These are phyloP conservation scores for Hymenoscyphus salicellus DNA, from an alignment of 2,329 filamentous ascomycete species.

Conservation along the genomic window DNA sequence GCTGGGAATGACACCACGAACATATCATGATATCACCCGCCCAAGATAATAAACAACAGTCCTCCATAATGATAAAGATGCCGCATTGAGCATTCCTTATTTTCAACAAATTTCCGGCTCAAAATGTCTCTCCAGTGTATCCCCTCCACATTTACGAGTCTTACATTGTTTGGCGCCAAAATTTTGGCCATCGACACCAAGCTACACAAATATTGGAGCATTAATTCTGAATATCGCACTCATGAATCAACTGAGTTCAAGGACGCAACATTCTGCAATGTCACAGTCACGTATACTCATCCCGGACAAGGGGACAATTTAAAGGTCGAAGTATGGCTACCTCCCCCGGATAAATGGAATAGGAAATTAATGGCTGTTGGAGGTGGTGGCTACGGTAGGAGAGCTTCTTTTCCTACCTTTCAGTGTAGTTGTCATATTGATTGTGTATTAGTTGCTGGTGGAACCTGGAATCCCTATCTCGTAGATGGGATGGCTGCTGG, in stretches of 20 bases:
- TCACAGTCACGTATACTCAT: slow-evolving; percentile 34
- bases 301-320: slow-evolving; percentile 27
- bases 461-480: not conserved
- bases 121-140: not conserved
- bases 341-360: slow-evolving; percentile 33
- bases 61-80: no score
- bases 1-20: no score
- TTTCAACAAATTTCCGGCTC: no score
- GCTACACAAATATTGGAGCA: not conserved
- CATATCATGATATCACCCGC: no score
- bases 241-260: not conserved
- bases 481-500: slow-evolving; percentile 27
- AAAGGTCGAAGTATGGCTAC: slow-evolving; percentile 31
- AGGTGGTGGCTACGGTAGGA: slow-evolving; percentile 29
- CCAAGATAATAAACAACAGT: no score
- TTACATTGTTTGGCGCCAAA: not conserved
- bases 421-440: no score
- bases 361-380: slow-evolving; percentile 34
- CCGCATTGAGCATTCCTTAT: no score
- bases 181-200: not conserved
- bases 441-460: not conserved
- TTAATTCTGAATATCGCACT: not conserved
- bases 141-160: not conserved
- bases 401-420: no score
- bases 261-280: slow-evolving; percentile 31